These are phyloP conservation scores for Globisporangium spinosum DNA, from an alignment of 352 stramenopile genomes.

Conservation along the genomic window DNA sequence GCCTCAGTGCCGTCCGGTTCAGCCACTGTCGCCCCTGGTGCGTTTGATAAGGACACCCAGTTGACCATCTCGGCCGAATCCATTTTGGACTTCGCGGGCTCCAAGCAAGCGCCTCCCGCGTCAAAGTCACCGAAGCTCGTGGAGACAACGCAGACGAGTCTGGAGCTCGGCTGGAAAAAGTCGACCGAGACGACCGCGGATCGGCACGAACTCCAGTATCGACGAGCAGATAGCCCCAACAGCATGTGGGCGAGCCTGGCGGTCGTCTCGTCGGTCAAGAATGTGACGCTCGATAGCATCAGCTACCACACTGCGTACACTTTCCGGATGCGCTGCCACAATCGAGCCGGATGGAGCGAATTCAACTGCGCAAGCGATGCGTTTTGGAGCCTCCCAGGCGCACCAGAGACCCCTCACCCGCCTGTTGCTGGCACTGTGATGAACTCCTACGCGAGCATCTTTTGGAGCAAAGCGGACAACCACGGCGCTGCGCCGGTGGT, in stretches of 20 bases:
- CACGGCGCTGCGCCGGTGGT: constrained; percentile 58
- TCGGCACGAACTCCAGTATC: constrained; percentile 72
- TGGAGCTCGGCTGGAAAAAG: constrained; percentile 60
- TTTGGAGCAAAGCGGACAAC: constrained; percentile 57
- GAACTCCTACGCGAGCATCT: constrained; percentile 71
- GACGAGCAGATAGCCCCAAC: constrained; percentile 40
- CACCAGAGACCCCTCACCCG: constrained; percentile 35
- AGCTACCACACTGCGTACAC: constrained; percentile 46
- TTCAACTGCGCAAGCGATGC: constrained; percentile 47
- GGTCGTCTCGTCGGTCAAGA: constrained; percentile 31
- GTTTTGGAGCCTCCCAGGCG: constrained; percentile 58
- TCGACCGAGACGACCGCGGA: constrained; percentile 60
- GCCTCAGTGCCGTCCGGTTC: constrained; percentile 22
- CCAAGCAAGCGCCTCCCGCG: constrained; percentile 31
- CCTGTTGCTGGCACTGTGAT: constrained; percentile 52
- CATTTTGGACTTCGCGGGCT: constrained; percentile 54
- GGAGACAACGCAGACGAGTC: constrained; percentile 42
- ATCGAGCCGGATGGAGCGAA: constrained; percentile 67
- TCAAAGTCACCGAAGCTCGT: constrained; percentile 42
- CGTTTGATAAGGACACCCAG: constrained; percentile 4
- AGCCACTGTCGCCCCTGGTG: constrained; percentile 12
- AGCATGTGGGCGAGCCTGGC: constrained; percentile 46
- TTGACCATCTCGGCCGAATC: constrained; percentile 55
- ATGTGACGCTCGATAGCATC: constrained; percentile 39
- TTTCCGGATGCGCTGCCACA: constrained; percentile 63